These are phyloP conservation scores for Calonectria hawksworthii DNA, from an alignment of 2,329 filamentous ascomycete species.

Conservation along the genomic window DNA sequence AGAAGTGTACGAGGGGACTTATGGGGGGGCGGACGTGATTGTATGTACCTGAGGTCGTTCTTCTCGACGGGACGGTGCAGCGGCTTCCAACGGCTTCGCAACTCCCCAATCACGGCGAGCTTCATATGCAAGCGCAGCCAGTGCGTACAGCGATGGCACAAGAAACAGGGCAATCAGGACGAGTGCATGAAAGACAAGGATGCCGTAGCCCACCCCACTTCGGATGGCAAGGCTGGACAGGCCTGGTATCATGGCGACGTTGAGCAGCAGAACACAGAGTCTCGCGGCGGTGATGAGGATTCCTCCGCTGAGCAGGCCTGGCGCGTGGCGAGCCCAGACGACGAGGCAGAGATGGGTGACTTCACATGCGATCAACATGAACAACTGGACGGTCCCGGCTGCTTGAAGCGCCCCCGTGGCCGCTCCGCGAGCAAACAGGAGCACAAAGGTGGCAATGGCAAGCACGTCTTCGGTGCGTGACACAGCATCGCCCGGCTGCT, in stretches of 20 bases:
- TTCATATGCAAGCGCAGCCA: slow-evolving; percentile 12
- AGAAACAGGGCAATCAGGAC: slow-evolving; percentile 52
- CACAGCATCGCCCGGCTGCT: slow-evolving; percentile 62
- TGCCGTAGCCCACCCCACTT: slow-evolving; percentile 79
- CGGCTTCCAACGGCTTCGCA: neutral
- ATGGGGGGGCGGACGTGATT: too few species aligned
- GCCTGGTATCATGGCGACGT: slow-evolving; percentile 68
- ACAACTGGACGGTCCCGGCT: slow-evolving; percentile 14
- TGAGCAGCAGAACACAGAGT: slow-evolving; percentile 37
- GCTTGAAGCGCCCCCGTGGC: slow-evolving; percentile 33
- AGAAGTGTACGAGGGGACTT: slow-evolving; percentile 65
- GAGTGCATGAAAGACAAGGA: slow-evolving; percentile 75
- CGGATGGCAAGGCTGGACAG: slow-evolving; percentile 72
- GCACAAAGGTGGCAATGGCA: slow-evolving; percentile 42
- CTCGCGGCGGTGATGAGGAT: slow-evolving; percentile 17
- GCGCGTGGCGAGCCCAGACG: slow-evolving; percentile 73
- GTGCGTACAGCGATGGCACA: slow-evolving; percentile 29
- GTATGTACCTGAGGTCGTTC: slow-evolving; percentile 36
- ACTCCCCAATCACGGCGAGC: neutral
- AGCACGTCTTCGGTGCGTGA: slow-evolving; percentile 63
- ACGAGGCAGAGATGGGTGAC: slow-evolving; percentile 12
- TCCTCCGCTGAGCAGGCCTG: slow-evolving; percentile 18
- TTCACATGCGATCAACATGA: slow-evolving; percentile 28
- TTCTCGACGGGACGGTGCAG: neutral
- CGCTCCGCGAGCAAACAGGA: slow-evolving; percentile 33